Base-by-base conservation (phyloP, 768 basidiomycete genomes). In the Lactifluus echinatus region DNA sequence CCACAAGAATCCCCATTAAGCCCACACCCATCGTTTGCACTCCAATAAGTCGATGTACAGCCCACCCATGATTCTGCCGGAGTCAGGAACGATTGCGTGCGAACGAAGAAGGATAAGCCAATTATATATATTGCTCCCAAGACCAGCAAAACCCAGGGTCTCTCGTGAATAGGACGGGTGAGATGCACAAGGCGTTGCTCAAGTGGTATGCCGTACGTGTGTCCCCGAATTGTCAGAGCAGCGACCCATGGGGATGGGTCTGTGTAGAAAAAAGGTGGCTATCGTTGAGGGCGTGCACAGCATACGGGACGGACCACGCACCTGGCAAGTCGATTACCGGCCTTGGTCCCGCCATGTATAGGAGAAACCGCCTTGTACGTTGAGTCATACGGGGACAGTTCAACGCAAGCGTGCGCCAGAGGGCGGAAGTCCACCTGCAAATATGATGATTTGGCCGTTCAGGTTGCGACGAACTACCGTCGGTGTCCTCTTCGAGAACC, bases 1-100 rank as follows among this genome's bases (percentile, higher is more conserved):
- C 70, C 74, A 67, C 90, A 93, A 2, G 67, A 58, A 39, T 69
- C 63, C 2, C 89, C 91, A 61, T 92, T 71, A 29, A 91, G 71
- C 21, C 90, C 89, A 62, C 90, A 93, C 11, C 78, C 79, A 63
- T 82, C 80, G 60, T 88, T 80, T 23, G 78, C 73, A 2, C 74
- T 60, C 87, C 88, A 92, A 66, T 82, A 89, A 2, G 83, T 78
- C 7, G 83, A 76, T 7, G 85, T 86, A 65, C 87, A 89, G 36
- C 73, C 78, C 50, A 85, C 75, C 64, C 82, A 85, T 2, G 83
- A 78, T 39, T 77, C 78, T 14, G 82, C 66, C 2, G 85, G 84
- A 2, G 81, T 85, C 36, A 82, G 71, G 69, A 84, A 93, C 53
- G 80, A 89, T 60, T 89, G 85, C 8, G 83, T 77, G 17, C 87